phyloP scores from a whole-genome alignment of 768 basidiomycete species.

The Auriculariales sp. region DNA sequence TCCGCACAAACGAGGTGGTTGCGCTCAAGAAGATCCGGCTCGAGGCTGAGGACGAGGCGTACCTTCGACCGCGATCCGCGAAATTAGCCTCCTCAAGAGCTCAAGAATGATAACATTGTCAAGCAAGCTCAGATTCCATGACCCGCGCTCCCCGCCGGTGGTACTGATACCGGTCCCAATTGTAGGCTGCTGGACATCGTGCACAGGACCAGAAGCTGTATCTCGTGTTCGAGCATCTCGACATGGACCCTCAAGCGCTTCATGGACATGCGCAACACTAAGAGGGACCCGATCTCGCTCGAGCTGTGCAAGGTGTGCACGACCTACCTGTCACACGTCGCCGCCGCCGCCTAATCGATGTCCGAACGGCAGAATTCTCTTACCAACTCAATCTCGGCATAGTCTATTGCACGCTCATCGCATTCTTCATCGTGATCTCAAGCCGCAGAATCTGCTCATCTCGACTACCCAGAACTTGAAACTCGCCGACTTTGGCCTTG shows the following conservation, averaged over 20 bases:
- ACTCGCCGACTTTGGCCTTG: constrained; percentile 91
- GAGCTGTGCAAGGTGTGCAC: constrained; percentile 66
- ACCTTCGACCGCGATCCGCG: constrained; percentile 92
- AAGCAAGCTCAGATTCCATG: constrained; percentile 50
- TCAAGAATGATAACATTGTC: constrained; percentile 93
- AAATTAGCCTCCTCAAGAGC: constrained; percentile 96
- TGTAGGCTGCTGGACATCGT: constrained; percentile 86
- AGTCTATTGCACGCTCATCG: constrained; percentile 91
- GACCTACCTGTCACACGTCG: constrained; percentile 15
- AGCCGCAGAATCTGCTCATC: constrained; percentile 91
- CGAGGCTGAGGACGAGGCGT: constrained; percentile 97
- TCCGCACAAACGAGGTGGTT: constrained; percentile 65
- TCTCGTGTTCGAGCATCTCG: constrained; percentile 94
- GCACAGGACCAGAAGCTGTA: constrained; percentile 93
- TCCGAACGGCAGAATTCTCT: constrained; percentile 80
- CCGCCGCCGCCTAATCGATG: not conserved
- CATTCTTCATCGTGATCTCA: constrained; percentile 93
- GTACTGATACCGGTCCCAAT: not conserved
- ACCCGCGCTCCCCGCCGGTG: not conserved
- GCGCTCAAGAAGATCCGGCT: constrained; percentile 98
- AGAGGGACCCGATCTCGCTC: constrained; percentile 53
- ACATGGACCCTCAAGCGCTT: constrained; percentile 94
- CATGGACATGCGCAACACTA: constrained; percentile 76
- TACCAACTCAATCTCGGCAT: constrained; percentile 85
- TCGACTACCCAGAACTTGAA: constrained; percentile 83